Evolutionary conservation across 345 rosid species (phyloP).

Genomic region (Arabidopsis suecica): DNA sequence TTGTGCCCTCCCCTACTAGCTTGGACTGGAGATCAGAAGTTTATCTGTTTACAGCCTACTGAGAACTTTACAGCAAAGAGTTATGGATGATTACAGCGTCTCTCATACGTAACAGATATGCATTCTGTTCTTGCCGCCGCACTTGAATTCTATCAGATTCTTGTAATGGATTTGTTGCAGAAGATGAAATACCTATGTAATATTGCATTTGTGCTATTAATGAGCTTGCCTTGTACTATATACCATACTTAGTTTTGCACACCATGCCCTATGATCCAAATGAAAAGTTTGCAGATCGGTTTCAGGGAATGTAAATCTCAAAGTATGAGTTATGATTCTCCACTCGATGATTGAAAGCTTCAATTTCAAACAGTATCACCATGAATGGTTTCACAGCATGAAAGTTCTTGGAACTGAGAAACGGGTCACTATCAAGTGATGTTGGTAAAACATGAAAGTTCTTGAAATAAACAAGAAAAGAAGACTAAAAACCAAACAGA

Average conservation of each 20-base stretch:
- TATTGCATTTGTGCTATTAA: conserved; percentile 36
- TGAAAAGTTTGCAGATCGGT: neutral
- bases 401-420: conserved; percentile 1
- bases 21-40: conserved; percentile 34
- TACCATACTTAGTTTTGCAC: neutral
- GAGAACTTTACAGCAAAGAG: conserved; percentile 38
- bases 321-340: conserved; percentile 3
- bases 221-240: conserved; percentile 29
- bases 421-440: conserved; percentile 1
- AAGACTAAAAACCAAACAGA: conserved; percentile 6
- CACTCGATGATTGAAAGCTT: neutral
- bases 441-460: neutral
- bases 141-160: conserved; percentile 31
- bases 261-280: neutral
- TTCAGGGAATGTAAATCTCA: neutral
- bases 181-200: conserved; percentile 41
- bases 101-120: conserved; percentile 28
- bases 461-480: conserved; percentile 16
- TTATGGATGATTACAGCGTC: conserved; percentile 25
- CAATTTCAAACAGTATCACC: neutral
- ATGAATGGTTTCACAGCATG: neutral
- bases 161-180: conserved; percentile 44
- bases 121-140: conserved; percentile 27
- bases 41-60: conserved; percentile 26
- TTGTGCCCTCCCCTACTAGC: conserved; percentile 27